Conservation (phyloP, 148 eudicot species). For the Chenopodium quinoa region DNA sequence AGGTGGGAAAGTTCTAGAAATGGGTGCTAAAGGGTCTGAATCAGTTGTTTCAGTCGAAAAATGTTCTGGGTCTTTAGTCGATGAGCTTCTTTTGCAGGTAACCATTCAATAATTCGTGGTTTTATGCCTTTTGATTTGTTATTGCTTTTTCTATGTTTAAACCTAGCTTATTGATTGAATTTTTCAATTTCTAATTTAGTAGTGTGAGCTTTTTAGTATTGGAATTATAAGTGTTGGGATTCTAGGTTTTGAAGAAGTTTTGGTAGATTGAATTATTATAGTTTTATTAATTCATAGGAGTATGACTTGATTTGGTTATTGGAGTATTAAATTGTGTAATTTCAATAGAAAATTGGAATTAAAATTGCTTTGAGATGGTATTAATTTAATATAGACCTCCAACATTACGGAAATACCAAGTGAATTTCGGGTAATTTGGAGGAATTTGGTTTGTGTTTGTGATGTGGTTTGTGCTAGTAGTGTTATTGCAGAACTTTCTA, state of each 20-base stretch:
- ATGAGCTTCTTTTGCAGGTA: slow-evolving; percentile 35
- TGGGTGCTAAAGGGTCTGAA: background rate
- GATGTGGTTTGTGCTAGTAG: background rate
- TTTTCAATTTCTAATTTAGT: background rate
- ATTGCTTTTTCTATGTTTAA: background rate
- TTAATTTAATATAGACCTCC: background rate
- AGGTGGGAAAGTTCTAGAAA: background rate
- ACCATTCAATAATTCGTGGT: background rate
- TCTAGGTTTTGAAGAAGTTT: no score
- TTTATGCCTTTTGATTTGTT: background rate
- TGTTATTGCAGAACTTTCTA: background rate
- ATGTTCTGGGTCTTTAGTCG: slow-evolving; percentile 8
- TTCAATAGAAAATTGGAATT: background rate
- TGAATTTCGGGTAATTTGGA: background rate
- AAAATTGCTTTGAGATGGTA: background rate
- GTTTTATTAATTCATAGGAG: no score
- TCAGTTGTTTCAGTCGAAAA: background rate
- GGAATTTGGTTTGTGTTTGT: background rate
- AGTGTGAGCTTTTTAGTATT: background rate
- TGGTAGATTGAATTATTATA: no score
- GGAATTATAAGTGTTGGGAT: background rate
- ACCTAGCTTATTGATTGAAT: background rate
- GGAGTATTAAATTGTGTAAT: background rate
- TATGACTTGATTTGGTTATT: no score
- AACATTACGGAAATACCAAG: background rate